phyloP scores from a whole-genome alignment of 2,329 filamentous ascomycete genomes.

The Leptographium radiaticola region DNA sequence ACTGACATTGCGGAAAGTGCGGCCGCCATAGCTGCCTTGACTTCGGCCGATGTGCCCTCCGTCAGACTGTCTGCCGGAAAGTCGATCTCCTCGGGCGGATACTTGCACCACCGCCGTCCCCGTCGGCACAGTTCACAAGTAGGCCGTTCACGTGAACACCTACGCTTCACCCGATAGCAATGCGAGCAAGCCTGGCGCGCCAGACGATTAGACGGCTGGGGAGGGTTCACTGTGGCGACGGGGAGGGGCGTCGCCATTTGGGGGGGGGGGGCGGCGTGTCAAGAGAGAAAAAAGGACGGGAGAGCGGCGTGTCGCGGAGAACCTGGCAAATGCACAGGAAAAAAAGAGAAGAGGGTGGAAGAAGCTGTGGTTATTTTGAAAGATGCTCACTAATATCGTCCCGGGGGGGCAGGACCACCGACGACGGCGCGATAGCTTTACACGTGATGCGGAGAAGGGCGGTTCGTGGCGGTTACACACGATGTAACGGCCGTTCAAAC shows the following conservation, averaged over 20 bases:
- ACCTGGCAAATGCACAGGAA: too few relatives aligned
- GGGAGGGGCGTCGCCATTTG: background rate
- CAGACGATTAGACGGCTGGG: background rate
- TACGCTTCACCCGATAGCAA: conserved; percentile 7
- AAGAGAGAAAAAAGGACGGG: background rate
- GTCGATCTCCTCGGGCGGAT: conserved; percentile 4
- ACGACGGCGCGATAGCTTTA: too few relatives aligned
- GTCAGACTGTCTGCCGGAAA: too few relatives aligned
- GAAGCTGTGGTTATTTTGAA: too few relatives aligned
- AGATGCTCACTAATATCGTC: too few relatives aligned
- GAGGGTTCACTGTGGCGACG: background rate
- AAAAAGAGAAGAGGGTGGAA: background rate
- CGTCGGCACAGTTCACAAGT: conserved; percentile 7
- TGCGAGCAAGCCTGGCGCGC: conserved; percentile 8
- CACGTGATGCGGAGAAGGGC: too few relatives aligned
- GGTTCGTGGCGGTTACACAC: too few relatives aligned
- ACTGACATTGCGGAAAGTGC: background rate
- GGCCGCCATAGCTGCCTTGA: background rate
- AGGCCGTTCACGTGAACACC: conserved; percentile 6
- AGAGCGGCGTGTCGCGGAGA: background rate
- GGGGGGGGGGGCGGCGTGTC: background rate
- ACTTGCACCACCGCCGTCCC: conserved; percentile 3
- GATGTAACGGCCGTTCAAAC: too few relatives aligned
- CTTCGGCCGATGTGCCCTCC: background rate
- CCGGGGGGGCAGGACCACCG: too few relatives aligned